Evolutionary conservation across 176 grass and related monocot species (phyloP), one percentile per base, ranked within the genome.

Genomic region (Themeda triandra): DNA sequence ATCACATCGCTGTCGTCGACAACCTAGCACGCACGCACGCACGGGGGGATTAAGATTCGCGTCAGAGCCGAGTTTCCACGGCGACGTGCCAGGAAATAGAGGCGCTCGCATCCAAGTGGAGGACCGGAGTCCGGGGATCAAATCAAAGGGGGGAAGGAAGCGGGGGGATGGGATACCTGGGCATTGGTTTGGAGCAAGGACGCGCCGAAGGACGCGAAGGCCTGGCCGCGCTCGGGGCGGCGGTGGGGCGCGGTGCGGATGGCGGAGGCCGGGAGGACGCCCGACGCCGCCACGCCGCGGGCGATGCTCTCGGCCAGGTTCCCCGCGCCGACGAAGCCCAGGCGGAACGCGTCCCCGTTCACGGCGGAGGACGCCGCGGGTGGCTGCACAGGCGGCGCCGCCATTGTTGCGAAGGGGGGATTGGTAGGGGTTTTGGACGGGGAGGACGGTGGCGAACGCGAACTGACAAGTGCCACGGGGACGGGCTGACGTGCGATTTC

Each of bases 241-340:
- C 69, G 73, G 67, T 99, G 93, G 32, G 88, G 80, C 69, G 92
- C 87, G 39, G 91, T 99, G 89, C 92, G 84, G 91, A 99, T 89
- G 84, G 88, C 92, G 21, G 84, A 28, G 42, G 86, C 71, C 19
- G 88, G 86, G 73, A 99, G 93, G 85, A 96, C 90, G 66, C 86
- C 91, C 27, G 93, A 96, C 31, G 91, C 92, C 27, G 78, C 82
- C 3, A 96, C 93, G 59, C 96, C 93, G 10, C 93, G 80, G 29
- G 91, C 94, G 84, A 96, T 99, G 90, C 91, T 99, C 93, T 99
- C 97, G 53, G 93, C 97, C 70, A 99, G 48, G 84, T 96, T 99
- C 10, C 97, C 97, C 0, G 92, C 90, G 27, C 97, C 97, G 62
- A 99, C 54, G 85, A 99, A 96, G 0, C 97, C 97, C 0, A 99